phyloP scores from a whole-genome alignment of 768 basidiomycete species.

The Tricholoma saponaceum region DNA sequence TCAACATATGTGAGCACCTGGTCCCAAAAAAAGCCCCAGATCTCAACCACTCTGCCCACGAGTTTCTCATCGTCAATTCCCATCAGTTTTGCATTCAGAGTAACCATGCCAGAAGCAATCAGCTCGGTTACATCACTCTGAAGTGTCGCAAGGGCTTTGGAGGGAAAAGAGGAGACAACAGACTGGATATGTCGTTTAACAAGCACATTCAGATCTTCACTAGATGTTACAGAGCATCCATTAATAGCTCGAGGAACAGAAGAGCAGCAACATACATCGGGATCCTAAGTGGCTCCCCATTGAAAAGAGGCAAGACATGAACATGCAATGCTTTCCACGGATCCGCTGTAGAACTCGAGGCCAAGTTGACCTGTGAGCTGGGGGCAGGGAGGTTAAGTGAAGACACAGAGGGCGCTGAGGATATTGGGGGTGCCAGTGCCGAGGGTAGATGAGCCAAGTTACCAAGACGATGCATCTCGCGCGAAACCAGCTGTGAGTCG shows the following conservation, averaged over 20 bases:
- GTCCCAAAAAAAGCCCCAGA: conserved; percentile 94
- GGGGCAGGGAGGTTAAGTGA: conserved; percentile 40
- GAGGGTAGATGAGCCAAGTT: conserved; percentile 50
- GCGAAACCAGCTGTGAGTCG: conserved; percentile 74
- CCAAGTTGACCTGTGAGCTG: conserved; percentile 32
- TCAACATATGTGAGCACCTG: conserved; percentile 84
- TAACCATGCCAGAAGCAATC: conserved; percentile 87
- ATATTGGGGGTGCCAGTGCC: conserved; percentile 48
- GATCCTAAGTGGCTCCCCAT: conserved; percentile 79
- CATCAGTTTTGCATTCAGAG: conserved; percentile 79
- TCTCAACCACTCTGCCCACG: conserved; percentile 72
- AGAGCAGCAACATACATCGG: conserved; percentile 58
- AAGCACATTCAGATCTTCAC: conserved; percentile 84
- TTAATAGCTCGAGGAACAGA: background rate
- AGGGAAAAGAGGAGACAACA: conserved; percentile 68
- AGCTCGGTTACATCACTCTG: conserved; percentile 80
- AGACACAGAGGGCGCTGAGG: conserved; percentile 46
- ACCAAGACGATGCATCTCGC: conserved; percentile 84
- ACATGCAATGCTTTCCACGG: conserved; percentile 86
- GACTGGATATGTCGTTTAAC: conserved; percentile 76
- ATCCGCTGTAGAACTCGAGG: conserved; percentile 47
- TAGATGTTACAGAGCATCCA: conserved; percentile 20
- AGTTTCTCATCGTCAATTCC: conserved; percentile 78
- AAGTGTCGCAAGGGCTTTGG: conserved; percentile 68
- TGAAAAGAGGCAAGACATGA: conserved; percentile 87